A percentile compares a stretch with the other conserved stretches of the same genome.
Evolutionary conservation across 495 filamentous ascomycete genomes (phyloP).

Genomic region (Penicillium antarcticum): DNA sequence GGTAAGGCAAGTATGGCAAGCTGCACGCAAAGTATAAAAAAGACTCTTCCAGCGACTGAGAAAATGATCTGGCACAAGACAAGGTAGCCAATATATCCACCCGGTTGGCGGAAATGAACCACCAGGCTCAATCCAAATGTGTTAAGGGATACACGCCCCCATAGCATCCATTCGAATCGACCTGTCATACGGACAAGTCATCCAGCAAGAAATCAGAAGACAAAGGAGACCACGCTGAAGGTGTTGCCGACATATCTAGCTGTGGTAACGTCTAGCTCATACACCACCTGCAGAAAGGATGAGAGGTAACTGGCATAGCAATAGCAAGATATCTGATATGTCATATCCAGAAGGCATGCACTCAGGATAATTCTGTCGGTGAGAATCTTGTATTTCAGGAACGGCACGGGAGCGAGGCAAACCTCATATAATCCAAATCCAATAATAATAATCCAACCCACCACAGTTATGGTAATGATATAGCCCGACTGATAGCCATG

Average conservation of each 20-base stretch:
- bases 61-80: conserved; percentile 73
- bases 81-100: conserved; percentile 58
- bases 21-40: conserved; percentile 59
- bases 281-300: conserved; percentile 70
- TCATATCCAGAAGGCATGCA: conserved; percentile 50
- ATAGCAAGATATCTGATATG: conserved; percentile 49
- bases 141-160: conserved; percentile 50
- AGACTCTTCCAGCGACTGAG: conserved; percentile 56
- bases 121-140: conserved; percentile 58
- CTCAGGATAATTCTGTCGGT: conserved; percentile 57
- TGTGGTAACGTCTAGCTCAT: conserved; percentile 45
- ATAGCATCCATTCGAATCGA: conserved; percentile 47
- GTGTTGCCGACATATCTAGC: conserved; percentile 53
- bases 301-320: conserved; percentile 55
- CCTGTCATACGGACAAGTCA: conserved; percentile 52
- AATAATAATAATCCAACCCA: conserved; percentile 52
- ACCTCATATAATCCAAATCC: conserved; percentile 54
- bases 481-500: conserved; percentile 42
- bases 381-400: conserved; percentile 55
- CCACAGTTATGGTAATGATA: conserved; percentile 51
- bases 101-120: conserved; percentile 63
- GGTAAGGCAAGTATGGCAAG: conserved; percentile 65
- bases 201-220: conserved; percentile 48
- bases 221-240: conserved; percentile 47
- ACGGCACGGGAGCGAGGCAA: conserved; percentile 43